Evolutionary conservation across 805 yeast species (phyloP), one percentile per base, ranked within the genome.

Genomic region (Torulaspora quercuum): DNA sequence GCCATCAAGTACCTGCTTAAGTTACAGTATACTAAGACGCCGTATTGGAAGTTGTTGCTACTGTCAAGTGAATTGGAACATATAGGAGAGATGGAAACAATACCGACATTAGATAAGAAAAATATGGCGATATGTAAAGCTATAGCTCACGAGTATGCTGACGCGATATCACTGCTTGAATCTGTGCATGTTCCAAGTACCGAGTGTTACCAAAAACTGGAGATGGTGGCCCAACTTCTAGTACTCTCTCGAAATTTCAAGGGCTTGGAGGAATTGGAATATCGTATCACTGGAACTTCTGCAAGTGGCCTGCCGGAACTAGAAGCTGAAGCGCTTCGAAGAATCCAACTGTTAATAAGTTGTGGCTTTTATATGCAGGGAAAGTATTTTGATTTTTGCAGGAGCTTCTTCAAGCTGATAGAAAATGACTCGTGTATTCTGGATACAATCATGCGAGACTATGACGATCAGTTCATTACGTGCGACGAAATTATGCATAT

Each of bases 201-300:
- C 3, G 25, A 30, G 14, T 41, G 42, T 28, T 51, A 38, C 16
- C 41, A 34, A 24, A 46, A 45, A n/a, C 22, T 52, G 14, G 57
- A 56, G 27, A 19, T 16, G 7, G 42, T 48, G 6, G 37, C 46
- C 0, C 41, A 50, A 24, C 6, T 52, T 5, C 28, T 46, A n/a
- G 23, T 56, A 11, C 31, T 55, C 10, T 18, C 44, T 1, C 36
- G 38, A 12, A 44, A 51, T 24, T 56, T 42, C 35, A 48, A 46
- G 13, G 45, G 41, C 12, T 16, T 55, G 8, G 55, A 52, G 20
- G 59, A 54, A 28, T 23, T 58, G 4, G 53, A 52, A n/a, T 43
- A 50, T 22, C 41, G 53, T 21, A 8, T 55, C 3, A 38, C 32
- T 6, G 34, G 35, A 6, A 33, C 29, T 9, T 26, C 40, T 14